Conservation (phyloP, 192 early-diverging fungal genomes). For the Coemansia sp. region DNA sequence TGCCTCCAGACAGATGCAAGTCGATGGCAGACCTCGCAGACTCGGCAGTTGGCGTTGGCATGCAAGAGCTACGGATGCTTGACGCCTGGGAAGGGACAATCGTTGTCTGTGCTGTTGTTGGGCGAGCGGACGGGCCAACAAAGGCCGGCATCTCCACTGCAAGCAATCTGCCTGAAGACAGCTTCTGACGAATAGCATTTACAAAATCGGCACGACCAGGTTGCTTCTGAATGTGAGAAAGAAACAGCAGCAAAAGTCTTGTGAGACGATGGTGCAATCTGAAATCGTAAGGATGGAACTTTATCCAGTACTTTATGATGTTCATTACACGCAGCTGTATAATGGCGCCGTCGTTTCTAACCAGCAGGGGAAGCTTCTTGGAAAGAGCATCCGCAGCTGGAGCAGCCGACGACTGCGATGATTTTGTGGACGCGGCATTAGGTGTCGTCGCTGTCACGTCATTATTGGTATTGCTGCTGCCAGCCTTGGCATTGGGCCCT, state of each 20-base stretch:
- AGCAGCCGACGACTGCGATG: background rate
- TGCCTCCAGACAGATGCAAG: slow-evolving; percentile 13
- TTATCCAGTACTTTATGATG: slow-evolving; percentile 88
- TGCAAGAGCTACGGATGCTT: slow-evolving; percentile 34
- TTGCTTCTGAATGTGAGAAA: slow-evolving; percentile 55
- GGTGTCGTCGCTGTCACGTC: too few species aligned
- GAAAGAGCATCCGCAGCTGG: background rate
- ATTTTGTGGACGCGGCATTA: background rate
- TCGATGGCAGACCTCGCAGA: slow-evolving; percentile 42
- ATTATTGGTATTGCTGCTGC: background rate
- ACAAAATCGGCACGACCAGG: slow-evolving; percentile 55
- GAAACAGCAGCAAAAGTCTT: slow-evolving; percentile 49
- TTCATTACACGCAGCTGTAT: slow-evolving; percentile 81
- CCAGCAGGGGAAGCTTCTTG: slow-evolving; percentile 30
- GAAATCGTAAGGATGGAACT: slow-evolving; percentile 70
- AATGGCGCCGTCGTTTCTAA: slow-evolving; percentile 50
- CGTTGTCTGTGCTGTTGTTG: slow-evolving; percentile 3
- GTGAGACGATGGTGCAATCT: slow-evolving; percentile 50
- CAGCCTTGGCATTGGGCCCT: slow-evolving; percentile 1
- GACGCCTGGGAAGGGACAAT: slow-evolving; percentile 36
- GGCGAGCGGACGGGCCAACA: slow-evolving; percentile 11
- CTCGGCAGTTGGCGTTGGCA: slow-evolving; percentile 22
- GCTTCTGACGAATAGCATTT: slow-evolving; percentile 44
- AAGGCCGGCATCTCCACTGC: slow-evolving; percentile 44
- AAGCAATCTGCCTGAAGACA: slow-evolving; percentile 46